Conservation (phyloP, 805 yeast genomes). For the Ogataea henricii region DNA sequence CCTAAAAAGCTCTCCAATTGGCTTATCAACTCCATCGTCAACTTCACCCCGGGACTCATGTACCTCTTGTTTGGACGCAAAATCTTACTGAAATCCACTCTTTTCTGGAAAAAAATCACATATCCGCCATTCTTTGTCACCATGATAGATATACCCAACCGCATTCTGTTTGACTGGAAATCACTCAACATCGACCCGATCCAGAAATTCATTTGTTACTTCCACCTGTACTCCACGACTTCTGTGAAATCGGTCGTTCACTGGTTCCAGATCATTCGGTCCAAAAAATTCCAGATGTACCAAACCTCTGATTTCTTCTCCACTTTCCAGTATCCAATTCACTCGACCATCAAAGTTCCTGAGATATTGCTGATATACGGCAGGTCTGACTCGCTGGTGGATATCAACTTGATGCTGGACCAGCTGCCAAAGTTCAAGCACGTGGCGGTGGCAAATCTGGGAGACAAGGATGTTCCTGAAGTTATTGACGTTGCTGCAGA, state of each 20-base stretch:
- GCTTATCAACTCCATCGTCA: slow-evolving; percentile 72
- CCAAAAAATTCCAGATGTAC: slow-evolving; percentile 83
- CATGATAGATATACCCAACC: slow-evolving; percentile 70
- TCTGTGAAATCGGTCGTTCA: slow-evolving; percentile 93
- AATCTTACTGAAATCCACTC: slow-evolving; percentile 60
- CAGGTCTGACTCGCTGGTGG: slow-evolving; percentile 78
- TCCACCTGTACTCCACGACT: slow-evolving; percentile 88
- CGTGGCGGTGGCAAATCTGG: slow-evolving; percentile 7
- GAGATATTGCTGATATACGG: slow-evolving; percentile 86
- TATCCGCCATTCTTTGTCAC: slow-evolving; percentile 75
- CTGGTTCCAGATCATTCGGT: slow-evolving; percentile 88
- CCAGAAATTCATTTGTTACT: slow-evolving; percentile 79
- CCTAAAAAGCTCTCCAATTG: slow-evolving; percentile 83
- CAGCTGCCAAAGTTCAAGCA: slow-evolving; percentile 39
- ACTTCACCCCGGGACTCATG: slow-evolving; percentile 75
- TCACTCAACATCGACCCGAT: slow-evolving; percentile 65
- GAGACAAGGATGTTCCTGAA: slow-evolving; percentile 4
- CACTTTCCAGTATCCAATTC: slow-evolving; percentile 40
- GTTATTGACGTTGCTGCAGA: slow-evolving; percentile 1
- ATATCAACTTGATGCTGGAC: slow-evolving; percentile 68
- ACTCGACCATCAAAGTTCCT: slow-evolving; percentile 53
- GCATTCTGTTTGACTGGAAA: slow-evolving; percentile 77
- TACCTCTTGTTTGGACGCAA: slow-evolving; percentile 73
- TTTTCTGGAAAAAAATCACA: slow-evolving; percentile 74
- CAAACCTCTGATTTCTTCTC: slow-evolving; percentile 69